Base-by-base conservation (phyloP, 2,329 filamentous ascomycete genomes). In the Trichoderma afroharzianum region DNA sequence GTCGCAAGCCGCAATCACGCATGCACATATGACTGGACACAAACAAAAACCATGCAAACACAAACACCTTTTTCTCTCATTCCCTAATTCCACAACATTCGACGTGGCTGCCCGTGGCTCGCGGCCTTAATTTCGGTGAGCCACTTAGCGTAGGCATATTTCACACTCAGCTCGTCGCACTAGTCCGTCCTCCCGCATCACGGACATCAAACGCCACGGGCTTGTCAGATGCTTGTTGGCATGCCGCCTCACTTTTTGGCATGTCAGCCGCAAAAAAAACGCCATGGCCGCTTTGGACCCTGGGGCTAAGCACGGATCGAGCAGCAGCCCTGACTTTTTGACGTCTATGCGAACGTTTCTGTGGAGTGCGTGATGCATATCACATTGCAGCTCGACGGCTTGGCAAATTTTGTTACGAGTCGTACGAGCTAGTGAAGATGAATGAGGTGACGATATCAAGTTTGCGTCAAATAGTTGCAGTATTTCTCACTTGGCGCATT, bases 131-230 rank as follows among this genome's bases (percentile, higher is more conserved):
- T 50, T 47, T 32, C 62, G 63, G 47, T 55, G 63, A 66, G 30
- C 50, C 26, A 36, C 47, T 57, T 66, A 66, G 63, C 63, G 63
- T 66, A 66, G 63, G 63, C 63, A 53, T 66, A 57, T 57, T 66
- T 66, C 55, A 9, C 47, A 21, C 18, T 55, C 63, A 66, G 63
- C 63, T 66, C 43, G 30, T 26, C 21, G 63, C 63, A 55, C 63
- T 66, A 66, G 33, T 21, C 8, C 12, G 18, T 55, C 43, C 43
- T 66, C 63, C 63, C 63, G 63, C 47, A 33, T 30, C 43, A 64
- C 50, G 39, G 32, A 50, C 26, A 33, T 24, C 47, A 55, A 55
- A 66, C 63, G 63, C 43, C 63, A 66, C 63, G 43, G 30, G 30
- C 47, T 18, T 66, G 63, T 66, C 47, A 66, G 63, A 66, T 66